These are phyloP conservation scores for Diaporthe capsici DNA, from an alignment of 2,329 filamentous ascomycete genomes.

Conservation along the genomic window DNA sequence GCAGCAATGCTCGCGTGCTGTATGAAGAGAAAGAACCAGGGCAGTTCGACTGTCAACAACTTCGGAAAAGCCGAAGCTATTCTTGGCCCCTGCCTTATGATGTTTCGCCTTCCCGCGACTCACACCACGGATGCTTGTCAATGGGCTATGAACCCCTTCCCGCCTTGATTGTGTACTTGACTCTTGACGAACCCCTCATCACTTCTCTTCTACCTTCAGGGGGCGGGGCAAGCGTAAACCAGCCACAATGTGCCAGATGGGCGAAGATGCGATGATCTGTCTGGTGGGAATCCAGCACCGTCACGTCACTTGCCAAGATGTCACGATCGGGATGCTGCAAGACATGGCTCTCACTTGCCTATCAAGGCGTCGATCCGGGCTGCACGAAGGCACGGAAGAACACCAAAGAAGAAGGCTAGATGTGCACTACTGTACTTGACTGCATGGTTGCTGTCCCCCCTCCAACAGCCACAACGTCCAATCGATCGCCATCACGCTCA, in stretches of 20 bases:
- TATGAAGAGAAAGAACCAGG: neutral
- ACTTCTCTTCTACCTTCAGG: neutral
- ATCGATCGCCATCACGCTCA: constrained; percentile 20
- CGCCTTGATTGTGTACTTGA: neutral
- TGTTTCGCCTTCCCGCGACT: constrained; percentile 21
- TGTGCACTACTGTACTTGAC: neutral
- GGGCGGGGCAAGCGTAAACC: neutral
- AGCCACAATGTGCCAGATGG: constrained; percentile 13
- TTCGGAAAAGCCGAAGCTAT: constrained; percentile 27
- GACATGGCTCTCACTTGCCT: constrained; percentile 13
- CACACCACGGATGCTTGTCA: constrained; percentile 20
- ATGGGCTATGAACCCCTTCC: neutral
- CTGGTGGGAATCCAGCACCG: constrained; percentile 15
- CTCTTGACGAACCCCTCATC: constrained; percentile 13
- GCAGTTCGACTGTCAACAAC: neutral
- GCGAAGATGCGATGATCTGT: neutral
- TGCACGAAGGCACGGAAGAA: constrained; percentile 18
- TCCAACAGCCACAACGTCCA: constrained; percentile 15
- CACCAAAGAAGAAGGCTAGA: constrained; percentile 32
- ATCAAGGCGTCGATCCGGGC: constrained; percentile 19
- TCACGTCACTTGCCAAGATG: neutral
- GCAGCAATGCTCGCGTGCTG: neutral
- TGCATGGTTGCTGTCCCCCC: constrained; percentile 18
- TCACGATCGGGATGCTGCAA: constrained; percentile 16
- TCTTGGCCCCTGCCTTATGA: constrained; percentile 22